phyloP scores from a whole-genome alignment of 768 basidiomycete species.

The Leccinum truebloodii region DNA sequence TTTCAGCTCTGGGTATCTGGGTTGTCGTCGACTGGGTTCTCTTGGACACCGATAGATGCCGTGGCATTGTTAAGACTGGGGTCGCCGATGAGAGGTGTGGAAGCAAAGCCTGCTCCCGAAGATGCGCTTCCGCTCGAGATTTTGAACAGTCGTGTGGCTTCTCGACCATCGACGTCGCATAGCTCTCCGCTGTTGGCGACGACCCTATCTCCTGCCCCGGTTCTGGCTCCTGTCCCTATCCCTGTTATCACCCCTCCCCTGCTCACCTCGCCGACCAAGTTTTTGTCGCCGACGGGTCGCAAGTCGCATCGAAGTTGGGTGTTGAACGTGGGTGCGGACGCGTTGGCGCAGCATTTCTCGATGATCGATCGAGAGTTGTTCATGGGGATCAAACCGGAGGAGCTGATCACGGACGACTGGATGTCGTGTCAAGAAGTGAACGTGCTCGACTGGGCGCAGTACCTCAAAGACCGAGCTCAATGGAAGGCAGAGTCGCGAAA shows the following conservation, averaged over 20 bases:
- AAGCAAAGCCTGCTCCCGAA: constrained; percentile 46
- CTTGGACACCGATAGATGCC: constrained; percentile 17
- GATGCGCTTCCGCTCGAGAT: no score
- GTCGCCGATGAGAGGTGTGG: constrained; percentile 44
- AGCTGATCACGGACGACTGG: constrained; percentile 76
- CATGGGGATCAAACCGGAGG: constrained; percentile 82
- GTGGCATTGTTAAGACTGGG: constrained; percentile 9
- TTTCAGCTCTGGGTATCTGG: constrained; percentile 21
- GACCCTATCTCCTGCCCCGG: constrained; percentile 9
- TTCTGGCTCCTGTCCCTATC: neutral
- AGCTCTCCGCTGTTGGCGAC: constrained; percentile 26
- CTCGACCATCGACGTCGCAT: constrained; percentile 36
- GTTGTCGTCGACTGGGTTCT: constrained; percentile 19
- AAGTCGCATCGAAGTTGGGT: constrained; percentile 73
- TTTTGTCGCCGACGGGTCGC: constrained; percentile 30
- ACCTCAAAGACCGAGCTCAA: constrained; percentile 70
- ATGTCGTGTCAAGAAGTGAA: constrained; percentile 59
- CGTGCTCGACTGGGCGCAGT: constrained; percentile 82
- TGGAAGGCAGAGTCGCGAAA: constrained; percentile 63
- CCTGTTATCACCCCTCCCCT: neutral
- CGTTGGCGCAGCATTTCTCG: constrained; percentile 74
- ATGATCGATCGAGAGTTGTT: constrained; percentile 87
- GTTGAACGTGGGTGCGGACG: constrained; percentile 56
- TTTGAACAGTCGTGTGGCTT: no score
- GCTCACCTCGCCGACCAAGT: constrained; percentile 35